Evolutionary conservation across 176 grass and related monocot genomes (phyloP), one percentile per base, ranked within the genome.

Genomic region (Dendrocalamus sinicus): DNA sequence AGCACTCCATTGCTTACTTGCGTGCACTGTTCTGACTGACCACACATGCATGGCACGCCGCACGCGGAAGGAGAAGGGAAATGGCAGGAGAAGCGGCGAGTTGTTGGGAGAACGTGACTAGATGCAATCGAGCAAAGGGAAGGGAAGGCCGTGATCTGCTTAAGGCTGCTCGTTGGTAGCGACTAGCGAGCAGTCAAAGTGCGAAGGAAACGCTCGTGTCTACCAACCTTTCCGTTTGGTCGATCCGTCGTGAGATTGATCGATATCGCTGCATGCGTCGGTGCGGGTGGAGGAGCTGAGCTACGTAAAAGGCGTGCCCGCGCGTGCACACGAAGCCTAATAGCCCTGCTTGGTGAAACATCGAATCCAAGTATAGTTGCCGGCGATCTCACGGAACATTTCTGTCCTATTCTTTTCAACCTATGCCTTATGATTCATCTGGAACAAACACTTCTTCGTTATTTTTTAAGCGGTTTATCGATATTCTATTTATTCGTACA

Each of bases 331-430:
- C 9, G 4, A 80, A 79, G 68, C 39, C 52, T 54, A 15, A 32
- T 11, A 4, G 12, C 7, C 16, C 19, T 4, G 50, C 22, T 74
- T 32, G 73, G 79, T 73, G 67, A 48, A 32, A 59, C 89, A 35
- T 87, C 89, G 50, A 73, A 67, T 91, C 75, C 68, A n/a, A 55
- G 67, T n/a, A 11, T 61, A 44, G 75, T 75, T 80, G 80, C 60
- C 84, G 75, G 68, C 67, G 60, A 87, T 87, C 50, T 40, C 41
- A 84, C 69, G 89, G 40, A 83, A 86, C 50, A 37, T 37, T 37
- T 37, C 28, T 28, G 28, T 28, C 30, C 2, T 2, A 32, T 32
- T 32, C 30, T 32, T 32, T 32, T 32, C 2, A 32, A 32, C 30
- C 30, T 32, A 0, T 32, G 30, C 2, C 30, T 32, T 30, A 28